Conservation (phyloP, 2,329 filamentous ascomycete genomes). For the Colletotrichum simmondsii region DNA sequence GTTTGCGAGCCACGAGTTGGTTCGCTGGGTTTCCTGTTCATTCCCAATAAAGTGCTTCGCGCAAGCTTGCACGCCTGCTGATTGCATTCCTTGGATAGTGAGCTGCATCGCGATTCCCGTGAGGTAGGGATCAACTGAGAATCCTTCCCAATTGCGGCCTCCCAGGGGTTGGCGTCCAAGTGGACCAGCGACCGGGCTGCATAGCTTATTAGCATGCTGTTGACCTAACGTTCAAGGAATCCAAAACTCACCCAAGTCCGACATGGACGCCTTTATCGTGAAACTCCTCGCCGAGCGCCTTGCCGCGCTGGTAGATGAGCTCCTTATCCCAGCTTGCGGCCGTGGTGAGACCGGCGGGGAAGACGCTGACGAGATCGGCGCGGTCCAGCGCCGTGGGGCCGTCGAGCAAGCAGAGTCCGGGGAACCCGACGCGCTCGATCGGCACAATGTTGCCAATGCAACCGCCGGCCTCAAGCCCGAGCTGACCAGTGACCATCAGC, state of each 20-base stretch:
- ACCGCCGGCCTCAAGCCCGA: slow-evolving; percentile 78
- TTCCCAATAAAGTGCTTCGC: slow-evolving; percentile 73
- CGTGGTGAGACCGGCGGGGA: slow-evolving; percentile 82
- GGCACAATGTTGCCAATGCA: slow-evolving; percentile 73
- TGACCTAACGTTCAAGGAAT: neutral
- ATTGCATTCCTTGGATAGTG: slow-evolving; percentile 69
- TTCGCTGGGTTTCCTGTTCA: slow-evolving; percentile 73
- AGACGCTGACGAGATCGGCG: slow-evolving; percentile 63
- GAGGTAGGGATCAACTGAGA: slow-evolving; percentile 82
- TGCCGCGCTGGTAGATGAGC: slow-evolving; percentile 77
- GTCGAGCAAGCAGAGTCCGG: slow-evolving; percentile 82
- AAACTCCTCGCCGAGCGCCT: slow-evolving; percentile 76
- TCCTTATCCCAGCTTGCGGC: slow-evolving; percentile 84
- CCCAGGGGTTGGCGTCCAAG: slow-evolving; percentile 78
- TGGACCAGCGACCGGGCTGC: slow-evolving; percentile 75
- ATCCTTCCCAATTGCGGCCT: slow-evolving; percentile 87
- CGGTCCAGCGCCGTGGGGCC: slow-evolving; percentile 76
- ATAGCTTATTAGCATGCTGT: neutral
- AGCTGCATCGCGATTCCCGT: slow-evolving; percentile 71
- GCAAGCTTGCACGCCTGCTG: slow-evolving; percentile 49
- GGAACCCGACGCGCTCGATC: slow-evolving; percentile 70
- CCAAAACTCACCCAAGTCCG: slow-evolving; percentile 63
- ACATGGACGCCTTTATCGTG: slow-evolving; percentile 78
- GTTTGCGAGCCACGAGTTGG: slow-evolving; percentile 54
- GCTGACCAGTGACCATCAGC: slow-evolving; percentile 78